Conservation (phyloP, 306 rosid genomes). For the Mucuna pruriens region DNA sequence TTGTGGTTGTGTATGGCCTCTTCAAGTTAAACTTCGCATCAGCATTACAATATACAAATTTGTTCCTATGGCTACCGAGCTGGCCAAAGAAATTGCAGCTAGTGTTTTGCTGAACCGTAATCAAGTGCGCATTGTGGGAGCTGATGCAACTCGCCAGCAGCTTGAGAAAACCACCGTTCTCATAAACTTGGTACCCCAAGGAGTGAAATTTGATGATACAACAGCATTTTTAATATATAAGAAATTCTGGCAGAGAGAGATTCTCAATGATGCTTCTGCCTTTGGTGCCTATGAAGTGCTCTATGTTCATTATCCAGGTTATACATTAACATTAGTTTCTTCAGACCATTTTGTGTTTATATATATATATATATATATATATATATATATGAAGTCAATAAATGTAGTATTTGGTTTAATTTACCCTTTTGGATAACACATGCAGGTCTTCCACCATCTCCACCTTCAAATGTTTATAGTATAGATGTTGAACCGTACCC, state of each 20-base stretch:
- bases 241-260: constrained; percentile 72
- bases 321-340: background rate
- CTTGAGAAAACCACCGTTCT: constrained; percentile 72
- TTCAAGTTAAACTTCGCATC: constrained; percentile 74
- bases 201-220: constrained; percentile 58
- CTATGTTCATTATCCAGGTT: constrained; percentile 84
- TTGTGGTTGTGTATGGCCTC: constrained; percentile 86
- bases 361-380: no score
- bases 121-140: constrained; percentile 90
- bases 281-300: constrained; percentile 78
- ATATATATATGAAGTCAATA: background rate
- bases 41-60: constrained; percentile 67
- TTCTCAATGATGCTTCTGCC: constrained; percentile 57
- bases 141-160: constrained; percentile 74
- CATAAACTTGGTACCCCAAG: constrained; percentile 74
- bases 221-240: constrained; percentile 63
- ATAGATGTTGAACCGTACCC: constrained; percentile 57
- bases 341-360: background rate
- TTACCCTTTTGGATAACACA: constrained; percentile 5
- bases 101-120: constrained; percentile 58
- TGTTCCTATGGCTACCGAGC: constrained; percentile 71
- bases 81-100: constrained; percentile 76
- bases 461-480: constrained; percentile 65
- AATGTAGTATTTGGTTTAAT: constrained; percentile 24
- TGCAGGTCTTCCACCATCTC: constrained; percentile 92